Evolutionary conservation across 1,284 basidiomycete species (phyloP).

Genomic region (Testicularia cyperi): DNA sequence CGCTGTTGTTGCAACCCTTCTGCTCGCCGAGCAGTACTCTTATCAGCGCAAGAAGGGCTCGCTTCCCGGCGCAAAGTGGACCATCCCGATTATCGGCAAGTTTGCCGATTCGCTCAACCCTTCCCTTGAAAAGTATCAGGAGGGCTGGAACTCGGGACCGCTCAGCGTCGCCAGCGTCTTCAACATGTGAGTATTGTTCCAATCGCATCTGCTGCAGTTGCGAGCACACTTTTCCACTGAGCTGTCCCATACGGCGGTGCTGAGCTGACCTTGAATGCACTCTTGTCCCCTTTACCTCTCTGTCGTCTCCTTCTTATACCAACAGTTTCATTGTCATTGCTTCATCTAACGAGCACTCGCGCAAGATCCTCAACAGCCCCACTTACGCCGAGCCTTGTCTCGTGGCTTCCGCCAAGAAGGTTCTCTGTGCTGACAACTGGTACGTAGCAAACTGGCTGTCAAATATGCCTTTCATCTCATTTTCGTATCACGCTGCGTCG

Average conservation of each 20-base stretch:
- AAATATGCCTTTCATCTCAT: neutral
- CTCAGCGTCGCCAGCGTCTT: conserved; percentile 59
- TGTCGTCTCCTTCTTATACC: neutral
- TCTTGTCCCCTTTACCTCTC: neutral
- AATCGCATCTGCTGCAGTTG: too few relatives aligned
- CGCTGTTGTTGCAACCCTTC: conserved; percentile 38
- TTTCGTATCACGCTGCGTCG: too few relatives aligned
- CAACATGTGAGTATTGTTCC: conserved; percentile 53
- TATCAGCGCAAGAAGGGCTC: conserved; percentile 52
- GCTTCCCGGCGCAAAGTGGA: conserved; percentile 57
- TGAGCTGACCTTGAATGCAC: too few relatives aligned
- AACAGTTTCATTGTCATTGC: conserved; percentile 59
- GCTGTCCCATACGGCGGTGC: too few relatives aligned
- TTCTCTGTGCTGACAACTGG: conserved; percentile 90
- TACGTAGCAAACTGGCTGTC: conserved; percentile 27
- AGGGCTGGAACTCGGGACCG: conserved; percentile 58
- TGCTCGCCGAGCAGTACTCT: conserved; percentile 48
- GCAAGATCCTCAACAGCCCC: conserved; percentile 60
- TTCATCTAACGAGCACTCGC: conserved; percentile 56
- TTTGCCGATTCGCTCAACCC: conserved; percentile 58
- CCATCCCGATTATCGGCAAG: conserved; percentile 59
- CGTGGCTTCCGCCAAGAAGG: conserved; percentile 85
- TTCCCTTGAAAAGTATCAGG: conserved; percentile 57
- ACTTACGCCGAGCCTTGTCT: conserved; percentile 71
- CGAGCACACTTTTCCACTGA: too few relatives aligned